Percentiles rank a stretch among this genome's conserved stretches.
Conservation (phyloP, 345 rosid species). For the Durio zibethinus region DNA sequence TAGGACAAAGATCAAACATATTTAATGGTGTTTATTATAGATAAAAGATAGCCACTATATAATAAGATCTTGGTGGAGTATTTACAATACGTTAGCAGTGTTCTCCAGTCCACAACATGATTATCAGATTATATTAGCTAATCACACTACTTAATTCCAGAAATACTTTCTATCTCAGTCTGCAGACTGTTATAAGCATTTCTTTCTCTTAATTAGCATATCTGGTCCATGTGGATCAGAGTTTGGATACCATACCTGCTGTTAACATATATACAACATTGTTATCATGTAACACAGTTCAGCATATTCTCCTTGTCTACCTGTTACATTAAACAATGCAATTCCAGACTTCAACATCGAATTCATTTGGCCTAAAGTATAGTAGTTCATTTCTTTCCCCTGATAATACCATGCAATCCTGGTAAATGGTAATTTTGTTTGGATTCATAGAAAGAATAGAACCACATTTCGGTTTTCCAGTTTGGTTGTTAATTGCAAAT, state of each 20-base stretch:
- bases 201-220: neutral
- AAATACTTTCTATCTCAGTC: neutral
- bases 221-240: neutral
- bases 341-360: neutral
- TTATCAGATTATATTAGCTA: neutral
- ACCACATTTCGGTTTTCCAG: too few species aligned
- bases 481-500: too few species aligned
- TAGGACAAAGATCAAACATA: neutral
- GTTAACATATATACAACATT: neutral
- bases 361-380: neutral
- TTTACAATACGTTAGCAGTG: neutral
- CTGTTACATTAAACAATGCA: neutral
- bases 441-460: neutral
- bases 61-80: neutral
- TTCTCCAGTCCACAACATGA: neutral
- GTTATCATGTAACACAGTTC: neutral
- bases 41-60: neutral
- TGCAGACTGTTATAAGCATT: neutral
- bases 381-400: neutral
- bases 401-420: neutral
- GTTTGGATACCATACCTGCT: neutral
- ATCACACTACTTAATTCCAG: neutral
- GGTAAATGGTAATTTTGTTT: neutral
- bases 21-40: neutral
- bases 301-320: neutral